Evolutionary conservation across 192 early-diverging fungal species (phyloP).

Genomic region (Backusella tuberculispora): DNA sequence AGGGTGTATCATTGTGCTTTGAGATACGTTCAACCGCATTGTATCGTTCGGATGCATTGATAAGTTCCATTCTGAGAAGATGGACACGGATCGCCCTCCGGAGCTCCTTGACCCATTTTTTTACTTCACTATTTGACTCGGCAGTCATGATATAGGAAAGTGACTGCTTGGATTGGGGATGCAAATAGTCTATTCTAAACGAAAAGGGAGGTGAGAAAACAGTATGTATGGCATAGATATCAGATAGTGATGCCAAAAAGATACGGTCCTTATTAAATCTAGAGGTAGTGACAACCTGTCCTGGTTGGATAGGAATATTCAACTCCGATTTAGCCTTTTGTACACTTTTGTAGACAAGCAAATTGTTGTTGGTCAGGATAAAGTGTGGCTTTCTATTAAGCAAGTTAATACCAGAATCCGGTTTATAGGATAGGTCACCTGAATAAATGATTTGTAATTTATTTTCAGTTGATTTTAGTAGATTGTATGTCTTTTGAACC

Average conservation of each 20-base stretch:
- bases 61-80: slow-evolving; percentile 14
- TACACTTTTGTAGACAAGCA: slow-evolving; percentile 34
- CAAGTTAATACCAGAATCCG: neutral
- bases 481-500: neutral
- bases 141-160: slow-evolving; percentile 18
- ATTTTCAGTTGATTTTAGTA: neutral
- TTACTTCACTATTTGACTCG: slow-evolving; percentile 5
- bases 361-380: slow-evolving; percentile 35
- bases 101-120: slow-evolving; percentile 32
- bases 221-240: slow-evolving; percentile 31
- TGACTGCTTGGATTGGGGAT: slow-evolving; percentile 20
- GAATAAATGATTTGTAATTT: slow-evolving; percentile 27
- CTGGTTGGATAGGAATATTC: neutral
- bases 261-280: neutral
- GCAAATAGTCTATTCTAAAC: slow-evolving; percentile 35
- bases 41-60: slow-evolving; percentile 19
- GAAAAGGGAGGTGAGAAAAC: neutral
- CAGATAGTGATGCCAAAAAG: neutral
- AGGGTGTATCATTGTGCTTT: slow-evolving; percentile 31
- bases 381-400: slow-evolving; percentile 28
- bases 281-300: neutral
- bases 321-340: slow-evolving; percentile 30
- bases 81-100: slow-evolving; percentile 6
- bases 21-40: slow-evolving; percentile 20
- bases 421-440: slow-evolving; percentile 24